Percentiles rank a stretch among this genome's conserved stretches.
phyloP scores from a whole-genome alignment of 352 stramenopile species.

The Globisporangium orthogonon region DNA sequence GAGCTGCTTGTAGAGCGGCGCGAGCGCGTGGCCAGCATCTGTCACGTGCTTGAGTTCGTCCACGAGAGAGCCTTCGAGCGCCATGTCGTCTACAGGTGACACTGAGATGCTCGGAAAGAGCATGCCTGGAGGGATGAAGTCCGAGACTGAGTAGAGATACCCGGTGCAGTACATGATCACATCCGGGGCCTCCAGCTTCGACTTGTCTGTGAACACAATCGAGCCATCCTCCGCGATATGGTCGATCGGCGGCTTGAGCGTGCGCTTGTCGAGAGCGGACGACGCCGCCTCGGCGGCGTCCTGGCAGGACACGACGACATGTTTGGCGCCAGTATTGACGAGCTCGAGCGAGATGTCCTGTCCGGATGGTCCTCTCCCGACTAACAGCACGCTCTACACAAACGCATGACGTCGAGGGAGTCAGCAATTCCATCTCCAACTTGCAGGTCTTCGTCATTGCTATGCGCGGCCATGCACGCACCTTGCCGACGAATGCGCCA shows the following conservation, averaged over 20 bases:
- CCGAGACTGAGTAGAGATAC: conserved; percentile 59
- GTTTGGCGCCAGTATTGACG: conserved; percentile 20
- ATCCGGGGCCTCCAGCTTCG: conserved; percentile 37
- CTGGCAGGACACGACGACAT: conserved; percentile 55
- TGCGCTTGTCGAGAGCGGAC: conserved; percentile 25
- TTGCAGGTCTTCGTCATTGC: no score
- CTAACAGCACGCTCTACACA: conserved; percentile 46
- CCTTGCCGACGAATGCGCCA: conserved; percentile 36
- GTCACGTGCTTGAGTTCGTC: conserved; percentile 29
- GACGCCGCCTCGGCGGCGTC: conserved; percentile 27
- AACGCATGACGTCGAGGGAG: not conserved
- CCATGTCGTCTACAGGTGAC: conserved; percentile 4
- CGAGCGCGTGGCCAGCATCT: conserved; percentile 28
- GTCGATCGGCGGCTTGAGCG: conserved; percentile 53
- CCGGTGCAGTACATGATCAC: conserved; percentile 80
- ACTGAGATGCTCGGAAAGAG: conserved; percentile 30
- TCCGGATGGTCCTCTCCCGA: conserved; percentile 62
- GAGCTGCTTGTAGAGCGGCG: conserved; percentile 72
- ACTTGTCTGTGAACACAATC: conserved; percentile 53
- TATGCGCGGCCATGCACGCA: not conserved
- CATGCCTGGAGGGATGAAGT: conserved; percentile 37
- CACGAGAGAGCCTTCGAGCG: conserved; percentile 17
- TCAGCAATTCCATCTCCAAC: no score
- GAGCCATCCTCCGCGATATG: conserved; percentile 38
- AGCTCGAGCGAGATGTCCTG: conserved; percentile 81